Base-by-base conservation (phyloP, 345 rosid species). In the Euphorbia tirucalli region DNA sequence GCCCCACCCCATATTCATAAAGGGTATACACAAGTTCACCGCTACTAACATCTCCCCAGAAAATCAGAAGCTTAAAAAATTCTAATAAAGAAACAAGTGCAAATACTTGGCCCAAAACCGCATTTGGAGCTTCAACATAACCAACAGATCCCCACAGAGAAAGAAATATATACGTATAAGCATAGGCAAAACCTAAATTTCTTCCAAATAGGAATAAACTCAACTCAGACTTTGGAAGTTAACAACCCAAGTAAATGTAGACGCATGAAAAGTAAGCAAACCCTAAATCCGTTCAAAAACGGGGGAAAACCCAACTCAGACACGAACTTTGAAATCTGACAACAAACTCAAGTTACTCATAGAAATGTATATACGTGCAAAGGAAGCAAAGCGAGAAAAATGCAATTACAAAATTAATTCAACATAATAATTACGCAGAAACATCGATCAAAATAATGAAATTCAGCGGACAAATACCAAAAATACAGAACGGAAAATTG, bases 261-360 rank as follows among this genome's bases (percentile, higher is more conserved):
- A 41, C 3, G 9, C 5, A 41, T 4, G 9, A 41, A 41, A 5
- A 41, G 11, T 4, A 41, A 41, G 8, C 3, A 41, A 50, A 50
- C 70, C 70, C 44, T 68, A 52, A 68, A 32, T 52, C 31, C 71
- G 21, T 50, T 10, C 39, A 67, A 67, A 50, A 11, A 35, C n/a
- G 19, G 27, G 27, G 39, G 18, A 52, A 52, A 32, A 50, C 21
- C 61, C 61, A 52, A 68, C 21, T 49, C 41, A 27, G 49, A 52
- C n/a, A n/a, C n/a, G n/a, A n/a, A n/a, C n/a, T n/a, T n/a, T 43
- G 0, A n/a, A 65, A 63, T 31, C 44, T 25, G 15, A 43, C 68
- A 15, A 43, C 30, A 9, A 43, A 41, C 9, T 11, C 52, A 65
- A 43, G 16, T 14, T 3, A 65, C 32, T 13, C 13, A 3, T 11